Conservation (phyloP, 1,284 basidiomycete genomes). For the Meira nashicola region DNA sequence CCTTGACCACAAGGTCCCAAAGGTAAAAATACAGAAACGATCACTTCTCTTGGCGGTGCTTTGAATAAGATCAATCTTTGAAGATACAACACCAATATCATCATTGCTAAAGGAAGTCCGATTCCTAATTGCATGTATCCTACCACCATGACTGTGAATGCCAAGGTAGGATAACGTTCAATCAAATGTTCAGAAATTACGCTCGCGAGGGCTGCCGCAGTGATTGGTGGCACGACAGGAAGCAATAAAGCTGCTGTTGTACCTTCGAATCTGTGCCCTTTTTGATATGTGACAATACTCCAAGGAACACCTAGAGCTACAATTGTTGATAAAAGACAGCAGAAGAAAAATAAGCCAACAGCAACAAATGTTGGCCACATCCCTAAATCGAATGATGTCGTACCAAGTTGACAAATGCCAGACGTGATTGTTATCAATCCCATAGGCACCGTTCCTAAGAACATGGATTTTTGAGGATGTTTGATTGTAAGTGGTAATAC, state of each 20-base stretch:
- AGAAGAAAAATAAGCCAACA: conserved; percentile 31
- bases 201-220: conserved; percentile 31
- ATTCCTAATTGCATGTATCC: conserved; percentile 37
- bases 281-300: conserved; percentile 41
- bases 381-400: conserved; percentile 26
- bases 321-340: conserved; percentile 20
- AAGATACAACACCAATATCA: conserved; percentile 40
- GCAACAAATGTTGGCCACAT: conserved; percentile 26
- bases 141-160: conserved; percentile 34
- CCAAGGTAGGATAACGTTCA: conserved; percentile 23
- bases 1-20: conserved; percentile 43
- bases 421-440: conserved; percentile 37
- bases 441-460: conserved; percentile 39
- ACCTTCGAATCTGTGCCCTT: conserved; percentile 30
- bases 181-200: conserved; percentile 30
- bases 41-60: conserved; percentile 35
- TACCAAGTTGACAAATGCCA: conserved; percentile 32
- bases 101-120: conserved; percentile 34
- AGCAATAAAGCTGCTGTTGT: conserved; percentile 37
- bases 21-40: conserved; percentile 36
- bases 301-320: conserved; percentile 35
- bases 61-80: conserved; percentile 42
- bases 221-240: conserved; percentile 42
- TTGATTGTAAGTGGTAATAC: conserved; percentile 39
- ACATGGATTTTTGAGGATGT: conserved; percentile 39